Evolutionary conservation across 768 basidiomycete genomes (phyloP).

Genomic region (Pulveroboletus sp.): DNA sequence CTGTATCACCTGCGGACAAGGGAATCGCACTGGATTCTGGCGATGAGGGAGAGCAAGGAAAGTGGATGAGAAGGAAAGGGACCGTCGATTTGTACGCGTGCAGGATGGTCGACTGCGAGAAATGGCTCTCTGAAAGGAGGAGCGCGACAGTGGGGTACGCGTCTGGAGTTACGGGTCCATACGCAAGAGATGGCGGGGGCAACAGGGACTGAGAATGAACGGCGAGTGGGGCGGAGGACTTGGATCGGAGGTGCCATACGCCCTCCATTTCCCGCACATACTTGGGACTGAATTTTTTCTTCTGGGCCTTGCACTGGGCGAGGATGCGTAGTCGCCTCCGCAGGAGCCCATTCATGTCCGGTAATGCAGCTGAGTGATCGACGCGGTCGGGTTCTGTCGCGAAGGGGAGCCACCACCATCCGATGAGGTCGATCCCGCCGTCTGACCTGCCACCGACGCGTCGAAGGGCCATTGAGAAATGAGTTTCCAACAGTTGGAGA

Average conservation of each 20-base stretch:
- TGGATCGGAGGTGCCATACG: slow-evolving; percentile 48
- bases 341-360: slow-evolving; percentile 11
- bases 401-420: slow-evolving; percentile 88
- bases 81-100: slow-evolving; percentile 70
- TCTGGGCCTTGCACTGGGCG: slow-evolving; percentile 90
- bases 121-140: slow-evolving; percentile 75
- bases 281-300: slow-evolving; percentile 71
- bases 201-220: too few relatives aligned
- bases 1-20: background rate
- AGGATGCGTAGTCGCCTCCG: slow-evolving; percentile 67
- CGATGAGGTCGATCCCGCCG: slow-evolving; percentile 82
- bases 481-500: slow-evolving; percentile 50
- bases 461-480: slow-evolving; percentile 74
- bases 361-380: slow-evolving; percentile 5
- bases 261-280: slow-evolving; percentile 89
- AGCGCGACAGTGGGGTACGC: slow-evolving; percentile 50
- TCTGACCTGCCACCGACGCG: slow-evolving; percentile 85
- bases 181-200: background rate
- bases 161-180: background rate
- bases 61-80: slow-evolving; percentile 74
- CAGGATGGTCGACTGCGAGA: slow-evolving; percentile 64
- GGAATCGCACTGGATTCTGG: background rate
- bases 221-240: background rate
- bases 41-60: slow-evolving; percentile 43
- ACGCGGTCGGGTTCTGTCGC: background rate